These are phyloP conservation scores for Fragaria ananassa DNA, from an alignment of 306 rosid species.

Conservation along the genomic window DNA sequence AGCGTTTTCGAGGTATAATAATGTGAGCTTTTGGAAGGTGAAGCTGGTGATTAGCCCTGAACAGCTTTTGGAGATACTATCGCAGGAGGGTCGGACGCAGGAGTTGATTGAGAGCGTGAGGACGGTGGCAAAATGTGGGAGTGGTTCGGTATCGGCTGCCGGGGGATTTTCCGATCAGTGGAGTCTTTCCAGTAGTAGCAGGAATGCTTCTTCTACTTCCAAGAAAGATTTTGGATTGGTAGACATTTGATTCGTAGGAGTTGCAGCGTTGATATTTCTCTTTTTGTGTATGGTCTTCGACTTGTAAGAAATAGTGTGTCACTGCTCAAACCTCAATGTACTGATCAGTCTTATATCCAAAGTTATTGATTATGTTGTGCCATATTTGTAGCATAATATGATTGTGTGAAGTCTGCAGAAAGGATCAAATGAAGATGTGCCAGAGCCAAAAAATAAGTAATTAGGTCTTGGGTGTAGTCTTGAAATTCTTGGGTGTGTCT, in stretches of 20 bases:
- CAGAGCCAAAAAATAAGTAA: too few relatives aligned
- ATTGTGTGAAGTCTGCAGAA: not conserved
- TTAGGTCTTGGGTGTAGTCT: not conserved
- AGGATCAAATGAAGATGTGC: not conserved
- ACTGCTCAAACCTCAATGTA: not conserved
- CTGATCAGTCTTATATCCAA: not conserved
- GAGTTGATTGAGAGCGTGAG: constrained; percentile 74
- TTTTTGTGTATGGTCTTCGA: not conserved
- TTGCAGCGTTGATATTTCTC: not conserved
- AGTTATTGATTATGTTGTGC: not conserved
- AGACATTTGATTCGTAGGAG: constrained; percentile 27
- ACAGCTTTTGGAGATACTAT: constrained; percentile 63
- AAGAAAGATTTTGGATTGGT: constrained; percentile 36
- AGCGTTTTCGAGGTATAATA: constrained; percentile 37
- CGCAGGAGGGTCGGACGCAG: constrained; percentile 60
- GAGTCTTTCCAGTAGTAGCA: constrained; percentile 56
- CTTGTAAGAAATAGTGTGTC: not conserved
- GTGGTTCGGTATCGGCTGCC: constrained; percentile 30
- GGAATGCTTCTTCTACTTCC: constrained; percentile 59
- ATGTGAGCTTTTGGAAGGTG: constrained; percentile 75
- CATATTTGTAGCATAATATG: not conserved
- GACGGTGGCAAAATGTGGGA: constrained; percentile 74
- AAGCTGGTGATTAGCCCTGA: constrained; percentile 69
- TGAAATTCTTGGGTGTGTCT: not conserved
- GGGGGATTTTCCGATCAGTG: constrained; percentile 68